A percentile compares a stretch with the other conserved stretches of the same genome.
These are phyloP conservation scores for Hypoxylon sp. DNA, from an alignment of 2,329 filamentous ascomycete genomes.

Conservation along the genomic window DNA sequence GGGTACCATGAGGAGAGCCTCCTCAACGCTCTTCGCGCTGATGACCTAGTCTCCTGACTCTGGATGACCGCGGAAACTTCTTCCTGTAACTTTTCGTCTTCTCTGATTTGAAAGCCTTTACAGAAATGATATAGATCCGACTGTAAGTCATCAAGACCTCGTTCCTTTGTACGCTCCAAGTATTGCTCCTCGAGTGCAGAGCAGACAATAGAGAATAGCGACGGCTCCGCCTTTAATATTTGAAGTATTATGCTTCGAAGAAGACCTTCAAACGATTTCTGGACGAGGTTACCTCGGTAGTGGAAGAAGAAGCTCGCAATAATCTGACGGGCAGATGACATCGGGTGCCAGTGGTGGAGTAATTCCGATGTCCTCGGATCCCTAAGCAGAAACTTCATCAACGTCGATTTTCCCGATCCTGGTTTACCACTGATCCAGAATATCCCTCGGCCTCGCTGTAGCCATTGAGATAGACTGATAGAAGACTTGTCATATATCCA, in stretches of 20 bases:
- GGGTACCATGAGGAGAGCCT: neutral
- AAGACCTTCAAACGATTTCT: constrained; percentile 14
- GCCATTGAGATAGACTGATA: neutral
- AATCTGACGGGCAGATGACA: neutral
- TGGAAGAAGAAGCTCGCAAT: constrained; percentile 12
- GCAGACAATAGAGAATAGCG: neutral
- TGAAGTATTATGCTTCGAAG: constrained; percentile 9
- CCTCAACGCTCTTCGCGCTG: neutral
- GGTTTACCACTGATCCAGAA: constrained; percentile 16
- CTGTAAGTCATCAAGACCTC: neutral
- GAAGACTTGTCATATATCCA: constrained; percentile 7
- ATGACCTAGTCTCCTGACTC: neutral
- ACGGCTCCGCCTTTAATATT: neutral
- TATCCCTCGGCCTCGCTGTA: neutral
- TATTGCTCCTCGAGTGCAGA: neutral
- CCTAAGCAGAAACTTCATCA: constrained; percentile 9
- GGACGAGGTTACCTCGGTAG: neutral
- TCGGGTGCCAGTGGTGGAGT: neutral
- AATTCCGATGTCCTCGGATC: neutral
- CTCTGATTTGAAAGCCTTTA: neutral
- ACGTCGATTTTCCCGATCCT: constrained; percentile 5
- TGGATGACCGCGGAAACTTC: neutral
- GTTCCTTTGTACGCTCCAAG: neutral
- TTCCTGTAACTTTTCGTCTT: neutral
- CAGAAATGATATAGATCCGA: neutral